Base-by-base conservation (phyloP, 192 early-diverging fungal genomes). In the Dissophora globulifera region DNA sequence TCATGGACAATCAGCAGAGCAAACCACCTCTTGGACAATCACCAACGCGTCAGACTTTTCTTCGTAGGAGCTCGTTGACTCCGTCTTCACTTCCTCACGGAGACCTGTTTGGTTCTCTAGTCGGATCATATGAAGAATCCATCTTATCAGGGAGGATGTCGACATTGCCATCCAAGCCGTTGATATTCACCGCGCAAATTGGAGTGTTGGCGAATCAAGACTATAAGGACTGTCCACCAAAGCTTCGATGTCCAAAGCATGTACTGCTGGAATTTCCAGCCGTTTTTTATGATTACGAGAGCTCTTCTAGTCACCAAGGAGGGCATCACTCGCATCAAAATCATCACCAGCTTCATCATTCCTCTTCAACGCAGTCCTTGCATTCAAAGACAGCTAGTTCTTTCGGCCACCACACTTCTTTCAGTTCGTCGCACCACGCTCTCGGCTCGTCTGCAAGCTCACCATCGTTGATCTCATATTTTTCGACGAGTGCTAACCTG, bases 101-200 rank as follows among this genome's bases (percentile, higher is more conserved):
- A 4, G 76, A 75, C 41, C 32, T 68, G 4, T 79, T 71, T 55
- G 67, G 81, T 12, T 78, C 82, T 22, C 58, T 86, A 12, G 82
- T 83, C 9, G 84, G 84, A 7, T 83, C 82, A 16, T 86, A 83
- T 49, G 84, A 88, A 62, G 92, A 94, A 69, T 92, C 90, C 0
- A 86, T 94, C 22, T 80, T 94, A 1, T 87, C 76, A 35, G 91
- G 92, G 29, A 76, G 92, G 40, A 91, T 94, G 90, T 92, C 91
- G 1, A 87, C 91, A 0, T 63, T 88, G 17, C 93, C 93, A 3
- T 90, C 88, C 3, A 85, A 88, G 30, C 93, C 93, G 13, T 80
- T 94, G 41, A 75, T 79, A 13, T 94, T 94, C 58, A 64, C 83
- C 25, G 83, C 87, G 11, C 89, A 93, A 38, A 88, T 94, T 42